Evolutionary conservation across 2,329 filamentous ascomycete genomes (phyloP), one percentile per base, ranked within the genome.

Genomic region (Cytospora piceicola): DNA sequence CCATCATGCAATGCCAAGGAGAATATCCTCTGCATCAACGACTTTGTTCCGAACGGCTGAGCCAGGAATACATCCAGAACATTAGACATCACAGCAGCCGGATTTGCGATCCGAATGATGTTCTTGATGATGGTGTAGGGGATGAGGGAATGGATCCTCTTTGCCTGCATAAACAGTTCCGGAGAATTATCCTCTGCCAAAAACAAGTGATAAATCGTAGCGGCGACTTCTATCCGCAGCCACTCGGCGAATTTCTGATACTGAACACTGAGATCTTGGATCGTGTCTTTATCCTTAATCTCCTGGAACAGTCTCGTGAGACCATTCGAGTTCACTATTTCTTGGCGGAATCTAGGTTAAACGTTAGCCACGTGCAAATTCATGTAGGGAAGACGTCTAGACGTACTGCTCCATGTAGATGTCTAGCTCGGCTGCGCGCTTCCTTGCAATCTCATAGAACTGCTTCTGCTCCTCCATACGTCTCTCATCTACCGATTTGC

Each of bases 241-340:
- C 95, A 99, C 77, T 99, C 95, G 22, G 94, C 94, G 75, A 99
- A 98, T 76, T 98, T 99, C 74, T 95, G 92, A 77, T 98, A 98
- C 76, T 98, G 94, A 14, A 96, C 90, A 73, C 92, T 96, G 61
- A 99, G 84, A 71, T 97, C 93, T 69, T 88, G 85, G 61, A 99
- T 94, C 4, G 86, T 93, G 67, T 92, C 84, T 80, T 98, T 98
- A 64, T 93, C 89, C 72, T 91, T 91, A 77, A 99, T 96, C 75
- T 98, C 95, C 65, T 90, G 85, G 78, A 99, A 98, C 0, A 99
- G 85, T 75, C 91, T 94, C 0, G 94, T 96, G 51, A 99, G 84
- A 11, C 95, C 95, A 76, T 97, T 93, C 67, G 79, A 80, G 72
- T 88, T 85, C n/a, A 89, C 81, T 64, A 88, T 89, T 71, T 90